A percentile compares a stretch with the other conserved stretches of the same genome.
phyloP scores from a whole-genome alignment of 257 asterid genomes.

The Solanum tarijense region DNA sequence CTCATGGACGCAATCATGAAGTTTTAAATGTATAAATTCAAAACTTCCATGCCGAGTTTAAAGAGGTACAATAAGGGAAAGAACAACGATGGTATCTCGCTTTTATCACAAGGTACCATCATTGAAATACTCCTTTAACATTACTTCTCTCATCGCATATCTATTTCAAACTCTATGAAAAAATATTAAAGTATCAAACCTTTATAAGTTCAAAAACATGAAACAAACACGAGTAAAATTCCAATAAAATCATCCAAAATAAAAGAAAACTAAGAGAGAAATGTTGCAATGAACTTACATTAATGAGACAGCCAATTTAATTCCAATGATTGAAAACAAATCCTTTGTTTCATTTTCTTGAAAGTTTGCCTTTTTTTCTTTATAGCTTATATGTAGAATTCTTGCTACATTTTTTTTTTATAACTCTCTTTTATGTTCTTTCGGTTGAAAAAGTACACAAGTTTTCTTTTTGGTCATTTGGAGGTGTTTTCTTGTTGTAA shows the following conservation, averaged over 20 bases:
- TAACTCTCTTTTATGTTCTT: background rate
- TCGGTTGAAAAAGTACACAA: background rate
- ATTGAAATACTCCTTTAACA: background rate
- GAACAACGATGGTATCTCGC: background rate
- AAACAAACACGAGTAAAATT: background rate
- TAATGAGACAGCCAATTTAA: slow-evolving; percentile 1
- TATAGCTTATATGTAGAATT: background rate
- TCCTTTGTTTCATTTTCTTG: background rate
- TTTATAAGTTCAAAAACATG: background rate
- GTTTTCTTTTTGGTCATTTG: background rate
- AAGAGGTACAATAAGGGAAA: background rate
- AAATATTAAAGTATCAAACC: no score
- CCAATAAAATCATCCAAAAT: background rate
- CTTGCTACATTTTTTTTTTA: background rate
- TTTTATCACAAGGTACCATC: background rate
- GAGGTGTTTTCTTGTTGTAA: background rate
- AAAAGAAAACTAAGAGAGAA: background rate
- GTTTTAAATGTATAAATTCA: background rate
- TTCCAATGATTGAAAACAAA: background rate
- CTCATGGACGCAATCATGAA: background rate
- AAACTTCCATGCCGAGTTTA: no score
- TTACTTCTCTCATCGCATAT: background rate
- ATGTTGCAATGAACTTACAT: slow-evolving; percentile 18
- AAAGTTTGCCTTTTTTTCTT: background rate
- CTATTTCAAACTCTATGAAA: background rate